These are phyloP conservation scores for Diutina sp. DNA, from an alignment of 1,139 yeast species.

Conservation along the genomic window DNA sequence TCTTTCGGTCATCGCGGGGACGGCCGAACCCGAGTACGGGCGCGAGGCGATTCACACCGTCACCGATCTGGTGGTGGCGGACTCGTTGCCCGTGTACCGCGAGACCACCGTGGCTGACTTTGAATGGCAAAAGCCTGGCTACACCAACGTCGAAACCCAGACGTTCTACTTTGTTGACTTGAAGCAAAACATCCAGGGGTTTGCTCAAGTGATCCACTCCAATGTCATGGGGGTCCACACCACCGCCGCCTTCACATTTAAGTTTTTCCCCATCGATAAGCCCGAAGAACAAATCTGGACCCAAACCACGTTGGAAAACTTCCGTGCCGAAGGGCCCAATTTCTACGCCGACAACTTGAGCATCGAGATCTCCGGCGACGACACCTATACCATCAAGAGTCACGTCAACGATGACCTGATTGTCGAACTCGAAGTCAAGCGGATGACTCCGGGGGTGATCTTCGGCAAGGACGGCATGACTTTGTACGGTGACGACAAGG, in stretches of 20 bases:
- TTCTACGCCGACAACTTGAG: constrained; percentile 65
- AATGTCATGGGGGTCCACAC: constrained; percentile 81
- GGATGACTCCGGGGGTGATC: constrained; percentile 71
- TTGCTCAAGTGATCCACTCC: constrained; percentile 90
- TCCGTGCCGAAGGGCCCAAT: constrained; percentile 62
- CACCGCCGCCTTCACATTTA: constrained; percentile 90
- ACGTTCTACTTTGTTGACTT: constrained; percentile 73
- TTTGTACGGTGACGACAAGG: constrained; percentile 67
- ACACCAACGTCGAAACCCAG: constrained; percentile 90
- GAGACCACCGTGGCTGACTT: constrained; percentile 54
- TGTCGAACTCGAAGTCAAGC: constrained; percentile 54
- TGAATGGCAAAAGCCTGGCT: constrained; percentile 60
- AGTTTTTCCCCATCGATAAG: constrained; percentile 19
- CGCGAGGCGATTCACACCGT: constrained; percentile 84
- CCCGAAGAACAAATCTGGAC: constrained; percentile 53
- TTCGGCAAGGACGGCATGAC: constrained; percentile 84
- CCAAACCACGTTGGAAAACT: constrained; percentile 77
- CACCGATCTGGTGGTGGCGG: constrained; percentile 42
- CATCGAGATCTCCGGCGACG: constrained; percentile 44
- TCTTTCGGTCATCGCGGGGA: constrained; percentile 87
- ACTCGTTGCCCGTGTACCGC: constrained; percentile 28
- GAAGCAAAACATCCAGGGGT: constrained; percentile 58
- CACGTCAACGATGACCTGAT: constrained; percentile 57
- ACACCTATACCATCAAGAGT: constrained; percentile 48
- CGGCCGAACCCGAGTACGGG: constrained; percentile 96